These are phyloP conservation scores for Microbotryum silenes-acaulis DNA, from an alignment of 1,284 basidiomycete genomes.

Conservation along the genomic window DNA sequence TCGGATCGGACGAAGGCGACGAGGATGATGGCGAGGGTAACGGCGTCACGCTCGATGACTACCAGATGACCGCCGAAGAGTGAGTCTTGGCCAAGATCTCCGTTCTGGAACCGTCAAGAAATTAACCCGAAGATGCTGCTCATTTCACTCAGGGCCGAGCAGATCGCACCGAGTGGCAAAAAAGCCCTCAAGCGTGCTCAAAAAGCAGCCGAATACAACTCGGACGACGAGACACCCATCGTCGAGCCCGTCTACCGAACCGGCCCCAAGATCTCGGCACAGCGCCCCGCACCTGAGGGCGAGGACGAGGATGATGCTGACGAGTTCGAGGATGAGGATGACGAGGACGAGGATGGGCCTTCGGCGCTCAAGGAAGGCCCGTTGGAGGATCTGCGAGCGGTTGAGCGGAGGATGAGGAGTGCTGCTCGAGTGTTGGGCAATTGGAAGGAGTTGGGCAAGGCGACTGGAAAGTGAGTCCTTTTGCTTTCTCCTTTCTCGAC, in stretches of 20 bases:
- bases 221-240: constrained; percentile 20
- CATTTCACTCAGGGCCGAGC: neutral
- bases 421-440: constrained; percentile 71
- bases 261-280: neutral
- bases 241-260: constrained; percentile 15
- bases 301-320: constrained; percentile 28
- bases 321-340: constrained; percentile 30
- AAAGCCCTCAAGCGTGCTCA: constrained; percentile 22
- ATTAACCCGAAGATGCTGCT: neutral
- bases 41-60: constrained; percentile 18
- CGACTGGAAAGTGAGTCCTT: constrained; percentile 58
- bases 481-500: too few species aligned
- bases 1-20: constrained; percentile 40
- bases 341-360: constrained; percentile 52
- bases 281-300: constrained; percentile 1
- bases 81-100: neutral
- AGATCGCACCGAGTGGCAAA: constrained; percentile 7
- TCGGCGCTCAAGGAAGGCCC: constrained; percentile 67
- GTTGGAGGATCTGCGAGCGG: constrained; percentile 63
- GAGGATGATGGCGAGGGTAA: constrained; percentile 23
- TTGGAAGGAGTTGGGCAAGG: constrained; percentile 59
- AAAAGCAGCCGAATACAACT: constrained; percentile 25
- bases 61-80: constrained; percentile 14
- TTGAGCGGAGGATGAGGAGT: constrained; percentile 82
- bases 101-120: neutral